Percentiles rank a stretch among this genome's conserved stretches.
These are phyloP conservation scores for Aspergillus piperis DNA, from an alignment of 2,329 filamentous ascomycete genomes.

Conservation along the genomic window DNA sequence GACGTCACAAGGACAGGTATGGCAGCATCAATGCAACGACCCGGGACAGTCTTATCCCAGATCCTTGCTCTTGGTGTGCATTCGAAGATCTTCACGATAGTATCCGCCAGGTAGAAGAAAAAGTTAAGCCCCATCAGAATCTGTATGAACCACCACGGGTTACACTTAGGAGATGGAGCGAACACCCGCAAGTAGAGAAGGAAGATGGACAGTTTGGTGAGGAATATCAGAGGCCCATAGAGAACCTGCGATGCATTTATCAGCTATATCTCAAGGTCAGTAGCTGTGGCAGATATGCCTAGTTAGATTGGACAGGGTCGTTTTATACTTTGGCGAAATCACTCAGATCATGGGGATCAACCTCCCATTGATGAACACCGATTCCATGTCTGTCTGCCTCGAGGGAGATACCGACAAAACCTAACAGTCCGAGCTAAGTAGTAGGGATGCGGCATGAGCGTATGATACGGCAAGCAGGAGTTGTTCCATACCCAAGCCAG, in stretches of 20 bases:
- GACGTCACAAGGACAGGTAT: constrained; percentile 24
- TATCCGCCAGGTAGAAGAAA: constrained; percentile 27
- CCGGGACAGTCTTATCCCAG: constrained; percentile 21
- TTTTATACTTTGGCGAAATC: constrained; percentile 21
- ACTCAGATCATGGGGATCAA: constrained; percentile 19
- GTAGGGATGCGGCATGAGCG: constrained; percentile 10
- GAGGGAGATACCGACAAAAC: constrained; percentile 24
- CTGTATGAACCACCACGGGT: constrained; percentile 25
- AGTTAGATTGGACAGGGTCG: background rate
- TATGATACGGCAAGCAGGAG: background rate
- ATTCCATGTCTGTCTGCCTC: constrained; percentile 24
- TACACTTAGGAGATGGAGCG: constrained; percentile 19
- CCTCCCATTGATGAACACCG: constrained; percentile 22
- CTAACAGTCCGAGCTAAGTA: constrained; percentile 26
- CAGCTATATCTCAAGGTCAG: constrained; percentile 10
- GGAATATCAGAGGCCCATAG: constrained; percentile 31
- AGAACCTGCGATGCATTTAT: constrained; percentile 28
- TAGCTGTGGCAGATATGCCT: background rate
- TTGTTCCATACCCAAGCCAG: constrained; percentile 23
- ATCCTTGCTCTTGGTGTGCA: constrained; percentile 28
- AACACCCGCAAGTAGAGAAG: constrained; percentile 31
- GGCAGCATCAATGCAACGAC: constrained; percentile 27
- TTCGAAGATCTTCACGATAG: constrained; percentile 29
- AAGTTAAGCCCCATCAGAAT: constrained; percentile 27
- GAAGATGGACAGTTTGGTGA: constrained; percentile 33